phyloP scores from a whole-genome alignment of 2,329 filamentous ascomycete genomes.

The Talaromyces sp. region DNA sequence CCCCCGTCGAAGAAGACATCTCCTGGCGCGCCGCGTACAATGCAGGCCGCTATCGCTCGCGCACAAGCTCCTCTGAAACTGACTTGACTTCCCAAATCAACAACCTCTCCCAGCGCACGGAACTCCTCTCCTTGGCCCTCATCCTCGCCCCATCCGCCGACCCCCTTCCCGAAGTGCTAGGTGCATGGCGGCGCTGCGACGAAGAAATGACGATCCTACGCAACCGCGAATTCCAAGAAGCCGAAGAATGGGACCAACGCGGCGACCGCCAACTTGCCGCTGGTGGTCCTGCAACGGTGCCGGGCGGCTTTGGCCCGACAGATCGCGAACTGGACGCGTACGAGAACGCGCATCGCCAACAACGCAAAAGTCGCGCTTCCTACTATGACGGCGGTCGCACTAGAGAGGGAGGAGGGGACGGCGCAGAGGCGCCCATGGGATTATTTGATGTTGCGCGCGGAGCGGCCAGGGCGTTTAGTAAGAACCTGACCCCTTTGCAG shows the following conservation, averaged over 20 bases:
- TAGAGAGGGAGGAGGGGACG: neutral
- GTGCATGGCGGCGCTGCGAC: slow-evolving; percentile 61
- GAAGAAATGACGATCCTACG: slow-evolving; percentile 56
- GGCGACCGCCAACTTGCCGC: slow-evolving; percentile 41
- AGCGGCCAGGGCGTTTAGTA: slow-evolving; percentile 47
- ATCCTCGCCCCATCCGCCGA: slow-evolving; percentile 56
- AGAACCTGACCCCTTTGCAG: slow-evolving; percentile 46
- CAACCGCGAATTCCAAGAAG: slow-evolving; percentile 53
- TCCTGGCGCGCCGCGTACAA: slow-evolving; percentile 63
- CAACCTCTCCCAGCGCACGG: slow-evolving; percentile 60
- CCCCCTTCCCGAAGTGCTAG: slow-evolving; percentile 57
- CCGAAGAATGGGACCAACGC: slow-evolving; percentile 55
- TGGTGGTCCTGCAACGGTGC: slow-evolving; percentile 28
- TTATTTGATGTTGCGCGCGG: slow-evolving; percentile 52
- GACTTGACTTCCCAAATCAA: slow-evolving; percentile 46
- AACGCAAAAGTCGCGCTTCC: slow-evolving; percentile 26
- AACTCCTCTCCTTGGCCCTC: slow-evolving; percentile 60
- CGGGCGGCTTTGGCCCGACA: slow-evolving; percentile 44
- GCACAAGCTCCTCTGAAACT: slow-evolving; percentile 25
- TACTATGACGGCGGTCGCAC: slow-evolving; percentile 13
- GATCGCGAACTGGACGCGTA: slow-evolving; percentile 45
- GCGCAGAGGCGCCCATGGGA: slow-evolving; percentile 49
- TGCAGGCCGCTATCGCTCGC: slow-evolving; percentile 55
- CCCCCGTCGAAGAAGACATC: slow-evolving; percentile 50
- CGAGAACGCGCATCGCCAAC: slow-evolving; percentile 41